A percentile compares a stretch with the other conserved stretches of the same genome.
Conservation (phyloP, 495 filamentous ascomycete species). For the Filosporella fistucella region DNA sequence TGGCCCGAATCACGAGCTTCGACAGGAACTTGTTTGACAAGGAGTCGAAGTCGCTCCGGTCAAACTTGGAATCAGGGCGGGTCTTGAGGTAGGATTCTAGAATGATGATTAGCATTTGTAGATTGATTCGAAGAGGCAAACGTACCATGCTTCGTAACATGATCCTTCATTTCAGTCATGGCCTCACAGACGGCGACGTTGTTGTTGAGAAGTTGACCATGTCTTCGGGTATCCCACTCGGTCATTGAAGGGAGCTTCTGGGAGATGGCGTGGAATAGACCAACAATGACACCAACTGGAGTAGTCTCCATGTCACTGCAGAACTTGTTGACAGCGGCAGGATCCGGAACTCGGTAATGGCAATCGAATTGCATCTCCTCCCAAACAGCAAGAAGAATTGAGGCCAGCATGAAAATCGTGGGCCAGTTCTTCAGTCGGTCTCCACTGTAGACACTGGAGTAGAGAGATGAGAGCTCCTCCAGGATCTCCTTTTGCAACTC, state of each 20-base stretch:
- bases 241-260: conserved; percentile 85
- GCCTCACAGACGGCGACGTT: conserved; percentile 87
- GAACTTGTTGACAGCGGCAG: conserved; percentile 80
- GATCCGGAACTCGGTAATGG: conserved; percentile 84
- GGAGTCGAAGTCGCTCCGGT: conserved; percentile 86
- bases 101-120: conserved; percentile 13
- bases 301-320: conserved; percentile 91
- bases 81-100: conserved; percentile 52
- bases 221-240: conserved; percentile 87
- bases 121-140: conserved; percentile 14
- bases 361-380: conserved; percentile 97
- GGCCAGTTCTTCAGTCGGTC: conserved; percentile 96
- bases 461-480: conserved; percentile 83
- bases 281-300: conserved; percentile 89
- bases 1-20: conserved; percentile 88
- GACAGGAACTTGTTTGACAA: conserved; percentile 93
- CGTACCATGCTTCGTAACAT: conserved; percentile 87
- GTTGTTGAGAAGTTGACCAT: conserved; percentile 80
- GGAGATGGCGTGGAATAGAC: conserved; percentile 91
- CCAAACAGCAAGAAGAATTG: conserved; percentile 87
- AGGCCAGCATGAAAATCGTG: conserved; percentile 91
- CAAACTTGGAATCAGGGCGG: conserved; percentile 64
- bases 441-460: conserved; percentile 89
- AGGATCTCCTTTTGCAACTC: conserved; percentile 91
- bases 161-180: conserved; percentile 86